Base-by-base conservation (phyloP, 1,139 yeast species). In the Debaryomycetaceae sp. region DNA sequence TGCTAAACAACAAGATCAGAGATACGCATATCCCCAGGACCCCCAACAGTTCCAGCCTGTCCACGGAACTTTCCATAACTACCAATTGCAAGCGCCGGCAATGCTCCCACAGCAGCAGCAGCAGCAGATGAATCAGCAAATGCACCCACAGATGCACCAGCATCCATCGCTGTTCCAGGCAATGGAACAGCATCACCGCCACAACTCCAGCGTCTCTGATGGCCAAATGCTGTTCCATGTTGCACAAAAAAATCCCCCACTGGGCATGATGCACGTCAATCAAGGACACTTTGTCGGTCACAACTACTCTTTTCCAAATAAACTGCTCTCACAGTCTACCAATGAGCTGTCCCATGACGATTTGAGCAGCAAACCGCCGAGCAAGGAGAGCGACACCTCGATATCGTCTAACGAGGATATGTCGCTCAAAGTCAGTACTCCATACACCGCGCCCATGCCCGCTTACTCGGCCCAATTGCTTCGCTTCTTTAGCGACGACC, bases 401-500 rank as follows among this genome's bases (percentile, higher is more conserved):
- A 38, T 60, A 16, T 59, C 64, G 3, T 61, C 68, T 1, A 52
- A 43, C 26, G 65, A 58, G 13, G 66, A 56, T 8, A 30, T 28
- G 16, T 25, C 29, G 12, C 25, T 15, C 28, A 34, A 25, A 27
- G 24, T 18, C 13, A 20, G 4, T 18, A 10, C 8, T 18, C 20
- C 20, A 18, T 7, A 18, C 8, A 18, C 20, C 20, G n/a, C n/a
- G n/a, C n/a, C n/a, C n/a, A n/a, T n/a, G n/a, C 59, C 55, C 26
- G 38, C 68, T 5, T 77, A 78, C 33, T 69, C 80, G 1, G 69
- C 76, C 16, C 72, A 68, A 34, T 47, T 76, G 28, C 55, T 76
- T 27, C 62, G 58, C 16, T 77, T 77, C 52, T 75, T 81, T 58
- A 68, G 83, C 32, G 81, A 80, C 26, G 92, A 81, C 37, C 71